phyloP scores from a whole-genome alignment of 345 rosid genomes.

The Ceriops tagal region DNA sequence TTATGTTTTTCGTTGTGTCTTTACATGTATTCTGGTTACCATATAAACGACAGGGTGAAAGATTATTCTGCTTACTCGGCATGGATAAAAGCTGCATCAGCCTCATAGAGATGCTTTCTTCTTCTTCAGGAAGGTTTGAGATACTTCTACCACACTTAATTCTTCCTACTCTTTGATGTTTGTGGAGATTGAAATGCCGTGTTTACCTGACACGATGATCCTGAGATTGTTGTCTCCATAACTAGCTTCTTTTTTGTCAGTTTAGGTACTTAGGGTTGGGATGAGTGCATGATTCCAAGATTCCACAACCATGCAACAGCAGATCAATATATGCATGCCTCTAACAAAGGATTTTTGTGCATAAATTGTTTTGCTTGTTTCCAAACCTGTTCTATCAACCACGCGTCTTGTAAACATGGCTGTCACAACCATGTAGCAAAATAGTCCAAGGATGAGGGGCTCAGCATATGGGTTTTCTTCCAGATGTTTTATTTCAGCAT shows the following conservation, averaged over 20 bases:
- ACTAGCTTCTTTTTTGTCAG: background rate
- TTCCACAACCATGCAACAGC: background rate
- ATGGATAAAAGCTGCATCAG: slow-evolving; percentile 15
- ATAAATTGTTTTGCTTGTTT: background rate
- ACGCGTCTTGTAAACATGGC: too few relatives aligned
- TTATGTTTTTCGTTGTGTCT: background rate
- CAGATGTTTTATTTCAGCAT: too few relatives aligned
- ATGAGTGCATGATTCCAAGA: background rate
- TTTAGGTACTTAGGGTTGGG: background rate
- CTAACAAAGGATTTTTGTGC: background rate
- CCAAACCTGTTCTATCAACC: background rate
- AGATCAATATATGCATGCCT: background rate
- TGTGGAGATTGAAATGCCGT: background rate
- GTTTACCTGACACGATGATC: background rate
- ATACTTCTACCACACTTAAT: background rate
- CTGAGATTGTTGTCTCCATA: background rate
- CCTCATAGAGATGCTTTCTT: background rate
- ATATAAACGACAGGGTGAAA: slow-evolving; percentile 16
- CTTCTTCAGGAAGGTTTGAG: slow-evolving; percentile 1
- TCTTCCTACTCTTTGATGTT: too few relatives aligned
- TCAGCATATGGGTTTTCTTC: too few relatives aligned
- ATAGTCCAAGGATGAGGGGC: too few relatives aligned
- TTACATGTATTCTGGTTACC: background rate
- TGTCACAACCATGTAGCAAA: too few relatives aligned
- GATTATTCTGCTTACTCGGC: slow-evolving; percentile 20